phyloP scores from a whole-genome alignment of 2,329 filamentous ascomycete genomes.

The Diplodia scrobiculata region DNA sequence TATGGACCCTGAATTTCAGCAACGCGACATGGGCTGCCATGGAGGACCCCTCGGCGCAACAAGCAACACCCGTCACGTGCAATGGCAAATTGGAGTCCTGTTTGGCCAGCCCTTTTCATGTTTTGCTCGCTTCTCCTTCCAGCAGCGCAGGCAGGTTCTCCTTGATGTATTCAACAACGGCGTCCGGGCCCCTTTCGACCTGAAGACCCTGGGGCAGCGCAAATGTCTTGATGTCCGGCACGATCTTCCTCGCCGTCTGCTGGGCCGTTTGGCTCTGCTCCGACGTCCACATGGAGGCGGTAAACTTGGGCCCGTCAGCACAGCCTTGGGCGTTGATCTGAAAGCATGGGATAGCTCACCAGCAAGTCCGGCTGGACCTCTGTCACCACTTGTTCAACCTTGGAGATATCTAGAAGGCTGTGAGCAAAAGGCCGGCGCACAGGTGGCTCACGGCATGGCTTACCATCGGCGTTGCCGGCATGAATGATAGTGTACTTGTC shows the following conservation, averaged over 20 bases:
- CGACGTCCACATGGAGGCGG: constrained; percentile 61
- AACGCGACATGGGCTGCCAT: background rate
- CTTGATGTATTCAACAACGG: constrained; percentile 57
- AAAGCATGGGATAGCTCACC: constrained; percentile 43
- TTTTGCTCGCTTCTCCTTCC: constrained; percentile 28
- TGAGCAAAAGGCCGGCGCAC: background rate
- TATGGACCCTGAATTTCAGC: constrained; percentile 7
- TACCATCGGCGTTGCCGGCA: constrained; percentile 64
- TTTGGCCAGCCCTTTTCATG: constrained; percentile 16
- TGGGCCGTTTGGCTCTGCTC: constrained; percentile 54
- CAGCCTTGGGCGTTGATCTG: background rate
- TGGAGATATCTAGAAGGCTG: constrained; percentile 46
- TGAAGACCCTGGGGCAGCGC: constrained; percentile 59
- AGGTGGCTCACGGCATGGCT: constrained; percentile 33
- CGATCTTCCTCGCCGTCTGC: constrained; percentile 48
- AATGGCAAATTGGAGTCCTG: background rate
- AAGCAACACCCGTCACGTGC: constrained; percentile 2
- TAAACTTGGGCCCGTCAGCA: constrained; percentile 52
- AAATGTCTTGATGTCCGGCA: constrained; percentile 56
- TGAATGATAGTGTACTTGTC: constrained; percentile 66
- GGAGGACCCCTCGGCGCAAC: background rate
- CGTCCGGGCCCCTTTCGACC: constrained; percentile 57
- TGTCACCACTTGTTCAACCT: constrained; percentile 58
- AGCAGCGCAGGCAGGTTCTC: constrained; percentile 46
- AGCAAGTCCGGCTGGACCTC: constrained; percentile 58